Conservation (phyloP, 495 filamentous ascomycete species). For the Delitschia confertaspora region DNA sequence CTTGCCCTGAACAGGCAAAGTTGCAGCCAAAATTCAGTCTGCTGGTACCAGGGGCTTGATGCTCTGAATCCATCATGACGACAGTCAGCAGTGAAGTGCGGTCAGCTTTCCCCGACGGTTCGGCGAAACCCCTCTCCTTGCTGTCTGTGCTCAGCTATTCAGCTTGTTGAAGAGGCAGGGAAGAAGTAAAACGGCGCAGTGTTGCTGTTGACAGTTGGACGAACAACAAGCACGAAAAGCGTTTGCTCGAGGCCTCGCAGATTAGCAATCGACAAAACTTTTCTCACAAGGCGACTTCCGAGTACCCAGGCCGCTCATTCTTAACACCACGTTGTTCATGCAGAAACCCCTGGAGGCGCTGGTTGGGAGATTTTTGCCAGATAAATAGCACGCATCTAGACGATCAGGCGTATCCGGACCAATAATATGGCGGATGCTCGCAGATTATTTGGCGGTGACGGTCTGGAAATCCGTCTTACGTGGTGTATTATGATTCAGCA, state of each 20-base stretch:
- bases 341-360: constrained; percentile 1
- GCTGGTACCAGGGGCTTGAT: constrained; percentile 18
- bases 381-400: neutral
- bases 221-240: too few species aligned
- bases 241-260: too few species aligned
- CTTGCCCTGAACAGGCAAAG: constrained; percentile 2
- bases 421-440: constrained; percentile 1
- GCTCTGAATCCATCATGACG: constrained; percentile 24
- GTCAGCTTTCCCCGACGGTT: too few species aligned
- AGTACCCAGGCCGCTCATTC: too few species aligned
- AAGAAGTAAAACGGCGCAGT: too few species aligned
- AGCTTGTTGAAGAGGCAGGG: too few species aligned
- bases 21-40: constrained; percentile 10
- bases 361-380: constrained; percentile 16
- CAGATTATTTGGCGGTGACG: neutral
- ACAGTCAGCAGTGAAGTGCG: too few species aligned
- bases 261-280: too few species aligned
- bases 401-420: neutral
- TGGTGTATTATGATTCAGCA: constrained; percentile 20
- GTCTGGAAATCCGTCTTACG: constrained; percentile 16
- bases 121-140: neutral
- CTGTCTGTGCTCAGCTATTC: too few species aligned
- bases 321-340: constrained; percentile 7
- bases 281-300: too few species aligned
- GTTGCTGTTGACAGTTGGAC: too few species aligned